Evolutionary conservation across 2,329 filamentous ascomycete species (phyloP).

Genomic region (Trichoderma guizhouense): DNA sequence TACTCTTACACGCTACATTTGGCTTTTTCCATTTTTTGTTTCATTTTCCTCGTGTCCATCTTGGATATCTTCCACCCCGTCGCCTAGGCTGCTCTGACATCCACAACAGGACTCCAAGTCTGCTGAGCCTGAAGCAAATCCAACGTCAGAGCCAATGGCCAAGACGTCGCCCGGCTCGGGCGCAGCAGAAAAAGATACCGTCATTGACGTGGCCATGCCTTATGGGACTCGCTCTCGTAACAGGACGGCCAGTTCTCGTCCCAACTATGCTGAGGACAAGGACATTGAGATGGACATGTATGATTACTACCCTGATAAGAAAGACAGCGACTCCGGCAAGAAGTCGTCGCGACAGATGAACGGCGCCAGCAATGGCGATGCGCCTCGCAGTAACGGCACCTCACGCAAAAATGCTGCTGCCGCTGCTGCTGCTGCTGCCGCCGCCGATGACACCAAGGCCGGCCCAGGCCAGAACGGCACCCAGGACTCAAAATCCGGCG

Average conservation of each 20-base stretch:
- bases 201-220: slow-evolving; percentile 56
- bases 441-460: slow-evolving; percentile 39
- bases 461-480: slow-evolving; percentile 33
- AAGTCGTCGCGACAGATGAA: slow-evolving; percentile 52
- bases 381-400: slow-evolving; percentile 32
- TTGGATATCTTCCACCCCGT: not conserved
- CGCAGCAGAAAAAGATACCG: slow-evolving; percentile 47
- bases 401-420: slow-evolving; percentile 38
- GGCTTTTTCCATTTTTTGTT: not conserved
- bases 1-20: slow-evolving; percentile 8
- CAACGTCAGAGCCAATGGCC: slow-evolving; percentile 38
- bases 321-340: slow-evolving; percentile 52
- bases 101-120: slow-evolving; percentile 34
- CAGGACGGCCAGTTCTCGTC: slow-evolving; percentile 71
- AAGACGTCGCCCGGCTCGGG: slow-evolving; percentile 48
- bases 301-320: slow-evolving; percentile 59
- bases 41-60: not conserved
- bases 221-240: slow-evolving; percentile 96
- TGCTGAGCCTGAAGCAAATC: slow-evolving; percentile 34
- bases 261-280: slow-evolving; percentile 93
- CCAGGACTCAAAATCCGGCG: slow-evolving; percentile 35
- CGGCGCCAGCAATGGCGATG: slow-evolving; percentile 37
- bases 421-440: slow-evolving; percentile 22
- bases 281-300: slow-evolving; percentile 84
- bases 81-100: slow-evolving; percentile 23